A percentile compares a stretch with the other conserved stretches of the same genome.
Conservation (phyloP, 352 stramenopile genomes). For the Phytopythium boreale region DNA sequence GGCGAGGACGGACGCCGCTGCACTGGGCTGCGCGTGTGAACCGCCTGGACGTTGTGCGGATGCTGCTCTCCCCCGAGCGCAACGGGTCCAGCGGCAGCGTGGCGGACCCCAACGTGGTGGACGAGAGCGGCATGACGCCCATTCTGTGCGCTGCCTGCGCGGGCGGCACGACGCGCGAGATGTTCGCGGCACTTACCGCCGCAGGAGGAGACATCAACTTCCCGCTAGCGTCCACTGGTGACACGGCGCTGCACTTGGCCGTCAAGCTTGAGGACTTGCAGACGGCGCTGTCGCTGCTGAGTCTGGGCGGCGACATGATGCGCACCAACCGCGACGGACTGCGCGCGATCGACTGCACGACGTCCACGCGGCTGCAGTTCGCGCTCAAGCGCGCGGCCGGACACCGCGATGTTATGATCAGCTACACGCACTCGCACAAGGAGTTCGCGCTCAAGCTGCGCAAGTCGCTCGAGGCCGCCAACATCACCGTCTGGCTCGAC, state of each 20-base stretch:
- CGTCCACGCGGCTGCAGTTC: slow-evolving; percentile 59
- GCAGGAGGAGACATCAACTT: slow-evolving; percentile 74
- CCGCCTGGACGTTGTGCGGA: slow-evolving; percentile 56
- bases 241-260: slow-evolving; percentile 74
- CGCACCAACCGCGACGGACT: slow-evolving; percentile 54
- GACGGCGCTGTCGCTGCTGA: slow-evolving; percentile 67
- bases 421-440: slow-evolving; percentile 63
- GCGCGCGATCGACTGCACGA: slow-evolving; percentile 62
- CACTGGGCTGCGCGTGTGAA: slow-evolving; percentile 82
- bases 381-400: slow-evolving; percentile 68
- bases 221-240: slow-evolving; percentile 56
- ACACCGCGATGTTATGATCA: slow-evolving; percentile 74
- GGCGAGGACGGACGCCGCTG: slow-evolving; percentile 57
- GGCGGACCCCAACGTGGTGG: slow-evolving; percentile 67
- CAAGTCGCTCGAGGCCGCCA: slow-evolving; percentile 51
- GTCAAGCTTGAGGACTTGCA: slow-evolving; percentile 79
- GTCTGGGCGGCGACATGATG: slow-evolving; percentile 76
- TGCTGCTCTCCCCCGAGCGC: slow-evolving; percentile 25
- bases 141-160: slow-evolving; percentile 75
- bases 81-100: slow-evolving; percentile 15
- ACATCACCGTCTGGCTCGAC: slow-evolving; percentile 66
- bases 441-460: slow-evolving; percentile 60
- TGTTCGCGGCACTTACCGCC: slow-evolving; percentile 69
- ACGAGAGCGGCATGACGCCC: slow-evolving; percentile 73
- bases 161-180: slow-evolving; percentile 54